Percentiles rank a stretch among this genome's conserved stretches.
Conservation (phyloP, 768 basidiomycete genomes). For the Naganishia friedmannii region DNA sequence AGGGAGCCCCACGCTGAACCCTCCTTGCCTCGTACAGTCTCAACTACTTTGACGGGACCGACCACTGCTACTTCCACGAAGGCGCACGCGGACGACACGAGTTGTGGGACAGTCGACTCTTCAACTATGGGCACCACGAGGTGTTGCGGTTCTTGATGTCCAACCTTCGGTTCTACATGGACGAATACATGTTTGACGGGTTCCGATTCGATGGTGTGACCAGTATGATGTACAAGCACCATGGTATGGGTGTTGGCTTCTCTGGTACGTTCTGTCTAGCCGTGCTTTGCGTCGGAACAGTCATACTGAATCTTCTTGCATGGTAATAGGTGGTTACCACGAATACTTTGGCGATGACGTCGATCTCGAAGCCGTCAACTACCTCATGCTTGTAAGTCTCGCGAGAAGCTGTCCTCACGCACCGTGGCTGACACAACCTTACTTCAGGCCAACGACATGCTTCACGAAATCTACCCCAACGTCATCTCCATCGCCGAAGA, state of each 20-base stretch:
- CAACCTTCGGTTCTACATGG: conserved; percentile 91
- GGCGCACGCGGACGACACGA: conserved; percentile 87
- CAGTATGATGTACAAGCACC: conserved; percentile 98
- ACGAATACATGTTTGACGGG: conserved; percentile 92
- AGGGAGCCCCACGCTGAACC: background rate
- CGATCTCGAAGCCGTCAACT: conserved; percentile 85
- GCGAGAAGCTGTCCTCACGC: background rate
- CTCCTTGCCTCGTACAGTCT: conserved; percentile 51
- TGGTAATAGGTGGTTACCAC: conserved; percentile 69
- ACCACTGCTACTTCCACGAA: conserved; percentile 95
- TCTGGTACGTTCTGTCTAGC: conserved; percentile 61
- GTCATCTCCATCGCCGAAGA: conserved; percentile 94
- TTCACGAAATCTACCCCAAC: conserved; percentile 75
- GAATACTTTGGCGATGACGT: conserved; percentile 89
- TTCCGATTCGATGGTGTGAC: conserved; percentile 99
- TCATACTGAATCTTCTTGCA: background rate
- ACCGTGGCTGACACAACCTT: background rate
- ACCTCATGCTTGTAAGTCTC: conserved; percentile 85
- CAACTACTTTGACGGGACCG: conserved; percentile 94
- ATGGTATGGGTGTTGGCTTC: conserved; percentile 96
- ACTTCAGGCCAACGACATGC: conserved; percentile 79
- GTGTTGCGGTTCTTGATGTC: conserved; percentile 91
- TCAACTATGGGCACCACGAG: conserved; percentile 94
- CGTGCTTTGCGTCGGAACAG: no score
- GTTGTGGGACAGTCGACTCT: conserved; percentile 92